phyloP scores from a whole-genome alignment of 208 protist species.

The Crithidia acanthocephali region DNA sequence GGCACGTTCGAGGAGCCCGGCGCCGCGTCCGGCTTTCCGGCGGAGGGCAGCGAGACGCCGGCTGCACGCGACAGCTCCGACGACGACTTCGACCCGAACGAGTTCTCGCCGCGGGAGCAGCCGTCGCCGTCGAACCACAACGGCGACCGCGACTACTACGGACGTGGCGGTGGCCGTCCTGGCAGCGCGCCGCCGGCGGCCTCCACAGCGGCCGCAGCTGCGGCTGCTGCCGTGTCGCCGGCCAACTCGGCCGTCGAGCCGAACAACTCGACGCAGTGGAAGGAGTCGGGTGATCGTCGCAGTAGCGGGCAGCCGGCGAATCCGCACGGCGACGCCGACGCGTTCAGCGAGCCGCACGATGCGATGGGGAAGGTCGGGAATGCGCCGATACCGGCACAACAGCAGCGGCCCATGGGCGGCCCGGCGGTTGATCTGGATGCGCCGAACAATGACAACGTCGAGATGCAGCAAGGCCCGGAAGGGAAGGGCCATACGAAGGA shows the following conservation, averaged over 20 bases:
- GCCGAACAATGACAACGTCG: not conserved
- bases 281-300: not conserved
- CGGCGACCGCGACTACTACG: conserved; percentile 8
- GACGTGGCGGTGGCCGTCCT: not conserved
- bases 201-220: not conserved
- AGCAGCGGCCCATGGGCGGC: not conserved
- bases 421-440: conserved; percentile 19
- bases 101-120: conserved; percentile 40
- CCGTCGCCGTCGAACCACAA: conserved; percentile 2
- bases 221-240: not conserved
- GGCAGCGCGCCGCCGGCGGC: not conserved
- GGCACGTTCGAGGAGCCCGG: conserved; percentile 14
- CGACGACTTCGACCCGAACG: conserved; percentile 26
- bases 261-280: conserved; percentile 9
- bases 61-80: conserved; percentile 15
- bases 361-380: not conserved
- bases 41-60: conserved; percentile 33
- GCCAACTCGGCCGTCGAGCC: conserved; percentile 10
- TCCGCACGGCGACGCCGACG: not conserved
- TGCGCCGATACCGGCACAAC: not conserved
- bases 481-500: conserved; percentile 21
- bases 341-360: not conserved
- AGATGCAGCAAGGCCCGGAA: not conserved
- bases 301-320: not conserved
- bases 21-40: not conserved